Percentiles rank a stretch among this genome's conserved stretches.
Evolutionary conservation across 257 asterid species (phyloP).

Genomic region (Plantago ovata): DNA sequence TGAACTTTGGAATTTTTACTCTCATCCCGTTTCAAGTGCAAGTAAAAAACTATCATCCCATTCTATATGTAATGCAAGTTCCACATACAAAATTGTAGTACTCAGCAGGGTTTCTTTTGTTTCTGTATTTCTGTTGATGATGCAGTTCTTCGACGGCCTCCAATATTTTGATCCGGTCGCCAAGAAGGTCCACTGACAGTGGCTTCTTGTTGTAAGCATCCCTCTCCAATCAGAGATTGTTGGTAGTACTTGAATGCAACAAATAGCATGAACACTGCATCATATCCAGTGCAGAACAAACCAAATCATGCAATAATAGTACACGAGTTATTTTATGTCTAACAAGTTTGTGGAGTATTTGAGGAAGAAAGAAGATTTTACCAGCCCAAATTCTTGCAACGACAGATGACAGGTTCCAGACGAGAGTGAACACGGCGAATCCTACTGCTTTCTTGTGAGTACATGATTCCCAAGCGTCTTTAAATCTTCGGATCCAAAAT

Average conservation of each 20-base stretch:
- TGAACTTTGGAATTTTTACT: too few species aligned
- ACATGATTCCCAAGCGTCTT: slow-evolving; percentile 80
- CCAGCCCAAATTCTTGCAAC: slow-evolving; percentile 90
- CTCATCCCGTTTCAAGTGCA: too few species aligned
- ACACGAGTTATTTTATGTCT: too few species aligned
- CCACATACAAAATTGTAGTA: neutral
- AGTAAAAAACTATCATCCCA: too few species aligned
- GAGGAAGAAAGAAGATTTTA: slow-evolving; percentile 8
- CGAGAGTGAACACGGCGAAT: slow-evolving; percentile 62
- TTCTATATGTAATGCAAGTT: too few species aligned
- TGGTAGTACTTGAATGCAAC: slow-evolving; percentile 87
- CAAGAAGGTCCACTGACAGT: slow-evolving; percentile 18
- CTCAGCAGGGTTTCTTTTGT: slow-evolving; percentile 41
- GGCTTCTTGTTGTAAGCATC: slow-evolving; percentile 28
- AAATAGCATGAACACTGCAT: slow-evolving; percentile 80
- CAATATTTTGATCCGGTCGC: slow-evolving; percentile 17
- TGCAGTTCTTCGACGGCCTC: slow-evolving; percentile 28
- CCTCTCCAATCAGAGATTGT: slow-evolving; percentile 40
- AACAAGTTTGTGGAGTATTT: too few species aligned
- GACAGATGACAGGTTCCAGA: slow-evolving; percentile 73
- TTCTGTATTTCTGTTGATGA: slow-evolving; percentile 23
- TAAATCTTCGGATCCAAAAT: slow-evolving; percentile 66
- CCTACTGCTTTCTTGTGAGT: slow-evolving; percentile 84
- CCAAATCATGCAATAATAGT: too few species aligned
- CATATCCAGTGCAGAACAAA: neutral